Evolutionary conservation across 1,284 basidiomycete genomes (phyloP).

Genomic region (Waitea zeae): DNA sequence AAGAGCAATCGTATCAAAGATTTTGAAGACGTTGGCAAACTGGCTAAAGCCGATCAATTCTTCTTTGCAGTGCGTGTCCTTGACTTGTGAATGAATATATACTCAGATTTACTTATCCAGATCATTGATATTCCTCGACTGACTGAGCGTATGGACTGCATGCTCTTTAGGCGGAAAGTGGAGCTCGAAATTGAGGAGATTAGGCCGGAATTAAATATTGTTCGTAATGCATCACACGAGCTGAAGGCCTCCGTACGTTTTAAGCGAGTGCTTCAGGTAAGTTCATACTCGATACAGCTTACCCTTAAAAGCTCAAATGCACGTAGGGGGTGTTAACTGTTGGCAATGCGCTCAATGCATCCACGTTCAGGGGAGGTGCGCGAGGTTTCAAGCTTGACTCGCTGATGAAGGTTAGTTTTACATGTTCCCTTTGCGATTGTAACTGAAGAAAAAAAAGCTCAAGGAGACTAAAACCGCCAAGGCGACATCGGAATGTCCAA

Average conservation of each 20-base stretch:
- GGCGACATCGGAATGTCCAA: slow-evolving; percentile 55
- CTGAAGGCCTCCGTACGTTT: slow-evolving; percentile 55
- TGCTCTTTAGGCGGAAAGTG: slow-evolving; percentile 70
- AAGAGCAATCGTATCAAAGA: slow-evolving; percentile 47
- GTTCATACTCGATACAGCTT: slow-evolving; percentile 5
- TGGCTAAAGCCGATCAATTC: slow-evolving; percentile 76
- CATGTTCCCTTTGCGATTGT: neutral
- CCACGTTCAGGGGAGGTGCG: slow-evolving; percentile 72
- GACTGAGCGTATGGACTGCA: slow-evolving; percentile 55
- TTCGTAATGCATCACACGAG: slow-evolving; percentile 63
- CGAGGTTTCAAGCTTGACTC: slow-evolving; percentile 72
- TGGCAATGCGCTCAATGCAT: slow-evolving; percentile 72
- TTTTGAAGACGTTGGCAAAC: slow-evolving; percentile 49
- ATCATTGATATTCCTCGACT: slow-evolving; percentile 70
- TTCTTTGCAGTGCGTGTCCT: slow-evolving; percentile 43
- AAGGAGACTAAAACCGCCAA: slow-evolving; percentile 72
- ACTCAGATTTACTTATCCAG: slow-evolving; percentile 18
- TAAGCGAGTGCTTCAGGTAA: slow-evolving; percentile 52
- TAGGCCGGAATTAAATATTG: slow-evolving; percentile 61
- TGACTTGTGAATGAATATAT: neutral
- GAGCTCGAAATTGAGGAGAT: slow-evolving; percentile 76
- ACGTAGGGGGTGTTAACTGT: slow-evolving; percentile 49
- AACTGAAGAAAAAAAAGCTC: slow-evolving; percentile 26
- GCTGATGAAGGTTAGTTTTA: slow-evolving; percentile 55
- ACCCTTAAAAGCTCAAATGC: slow-evolving; percentile 3